Conservation (phyloP, 2,329 filamentous ascomycete genomes). For the Ascosphaera aggregata region DNA sequence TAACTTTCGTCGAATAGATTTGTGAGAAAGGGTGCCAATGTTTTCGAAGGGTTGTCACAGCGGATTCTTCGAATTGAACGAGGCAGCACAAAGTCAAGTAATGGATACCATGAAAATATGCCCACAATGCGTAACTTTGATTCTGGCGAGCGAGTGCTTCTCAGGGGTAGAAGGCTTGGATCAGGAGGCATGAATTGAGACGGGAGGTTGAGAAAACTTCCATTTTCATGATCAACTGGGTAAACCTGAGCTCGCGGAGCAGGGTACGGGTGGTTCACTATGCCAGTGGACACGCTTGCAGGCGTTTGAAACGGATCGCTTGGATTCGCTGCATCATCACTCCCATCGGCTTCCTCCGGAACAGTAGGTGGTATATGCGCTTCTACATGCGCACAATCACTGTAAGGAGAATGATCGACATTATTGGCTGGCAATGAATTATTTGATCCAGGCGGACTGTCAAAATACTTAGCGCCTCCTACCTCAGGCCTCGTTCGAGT, state of each 20-base stretch:
- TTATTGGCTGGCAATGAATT: neutral
- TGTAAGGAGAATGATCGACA: neutral
- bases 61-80: slow-evolving; percentile 34
- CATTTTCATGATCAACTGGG: neutral
- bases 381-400: neutral
- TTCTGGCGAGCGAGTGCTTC: slow-evolving; percentile 4
- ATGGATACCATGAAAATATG: slow-evolving; percentile 38
- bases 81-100: slow-evolving; percentile 36
- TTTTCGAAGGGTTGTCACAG: slow-evolving; percentile 27
- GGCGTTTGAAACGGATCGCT: neutral
- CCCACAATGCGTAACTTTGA: slow-evolving; percentile 27
- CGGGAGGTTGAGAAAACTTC: slow-evolving; percentile 4
- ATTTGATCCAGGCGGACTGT: neutral
- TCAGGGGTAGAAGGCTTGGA: slow-evolving; percentile 3
- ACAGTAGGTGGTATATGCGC: neutral
- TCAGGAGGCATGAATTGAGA: slow-evolving; percentile 4
- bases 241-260: neutral
- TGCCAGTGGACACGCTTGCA: neutral
- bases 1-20: slow-evolving; percentile 26
- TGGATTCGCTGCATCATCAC: neutral
- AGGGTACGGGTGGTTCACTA: neutral
- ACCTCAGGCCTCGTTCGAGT: slow-evolving; percentile 6
- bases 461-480: neutral
- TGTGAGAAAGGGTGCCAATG: slow-evolving; percentile 24
- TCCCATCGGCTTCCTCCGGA: neutral